Base-by-base conservation (phyloP, 169 alveolate species). In the Plasmodium coatneyi region DNA sequence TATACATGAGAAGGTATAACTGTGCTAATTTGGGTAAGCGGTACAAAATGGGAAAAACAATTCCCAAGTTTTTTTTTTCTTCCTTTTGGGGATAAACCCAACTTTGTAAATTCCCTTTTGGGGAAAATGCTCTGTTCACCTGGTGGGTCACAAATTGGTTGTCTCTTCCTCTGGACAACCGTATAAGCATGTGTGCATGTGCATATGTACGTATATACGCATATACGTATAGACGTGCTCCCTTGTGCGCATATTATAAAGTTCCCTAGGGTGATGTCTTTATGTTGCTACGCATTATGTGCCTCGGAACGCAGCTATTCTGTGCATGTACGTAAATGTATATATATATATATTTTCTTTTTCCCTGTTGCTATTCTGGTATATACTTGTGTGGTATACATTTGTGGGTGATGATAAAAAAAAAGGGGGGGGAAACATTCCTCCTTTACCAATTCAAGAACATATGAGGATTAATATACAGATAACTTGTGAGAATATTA, bases 221-320 rank as follows among this genome's bases (percentile, higher is more conserved):
- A 81, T 28, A 52, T 56, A 36, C 28, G 39, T 28, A 81, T 81
- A 81, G 22, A 81, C 19, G 32, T 54, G n/a, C 66, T 81, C 36
- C 76, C 52, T 22, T 54, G 16, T 81, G n/a, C 52, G 34, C 43
- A 71, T 49, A 82, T 5, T 82, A 5, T 19, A 30, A 30, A 19
- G 39, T 32, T 70, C 71, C 90, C 66, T 56, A 34, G 60, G 32
- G 25, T 28, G 71, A 82, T 32, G 41, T 71, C 90, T 28, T 82
- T 54, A 32, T 70, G 60, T 56, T 82, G 46, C 39, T 16, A 82
- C 25, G 36, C 72, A 82, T 56, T 82, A 82, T 82, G 71, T 82
- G 43, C 66, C 25, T 10, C 66, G 22, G 16, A 5, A 66, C 36
- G 9, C 30, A 28, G 41, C 76, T 22, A 6, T 28, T 66, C 76